phyloP scores from a whole-genome alignment of 2,329 filamentous ascomycete species.

The Pleoardoris graminearum region DNA sequence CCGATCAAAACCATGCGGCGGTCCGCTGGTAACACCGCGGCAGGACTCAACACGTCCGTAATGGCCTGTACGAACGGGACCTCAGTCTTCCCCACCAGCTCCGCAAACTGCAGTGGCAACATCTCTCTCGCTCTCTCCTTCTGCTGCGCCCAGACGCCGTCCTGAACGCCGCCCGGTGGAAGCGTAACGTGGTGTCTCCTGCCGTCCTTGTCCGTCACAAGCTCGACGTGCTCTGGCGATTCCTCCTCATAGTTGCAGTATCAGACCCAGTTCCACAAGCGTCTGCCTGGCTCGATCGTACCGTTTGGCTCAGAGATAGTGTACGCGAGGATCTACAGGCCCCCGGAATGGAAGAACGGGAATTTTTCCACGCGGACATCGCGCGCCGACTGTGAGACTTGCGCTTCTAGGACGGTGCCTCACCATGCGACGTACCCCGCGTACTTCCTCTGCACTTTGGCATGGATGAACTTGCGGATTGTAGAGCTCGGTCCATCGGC shows the following conservation, averaged over 20 bases:
- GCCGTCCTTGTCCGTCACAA: slow-evolving; percentile 3
- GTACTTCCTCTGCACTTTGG: slow-evolving; percentile 24
- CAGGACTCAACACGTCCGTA: slow-evolving; percentile 34
- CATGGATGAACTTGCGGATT: slow-evolving; percentile 20
- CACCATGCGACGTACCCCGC: slow-evolving; percentile 35
- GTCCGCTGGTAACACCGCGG: slow-evolving; percentile 41
- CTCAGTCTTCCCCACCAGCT: slow-evolving; percentile 3
- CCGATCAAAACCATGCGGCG: slow-evolving; percentile 53
- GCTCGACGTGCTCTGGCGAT: not conserved
- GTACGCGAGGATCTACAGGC: slow-evolving; percentile 22
- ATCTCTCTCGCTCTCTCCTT: not conserved
- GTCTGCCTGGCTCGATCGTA: not conserved
- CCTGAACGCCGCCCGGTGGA: not conserved
- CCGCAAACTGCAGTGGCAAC: slow-evolving; percentile 3
- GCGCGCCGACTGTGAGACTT: slow-evolving; percentile 16
- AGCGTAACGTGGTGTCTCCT: slow-evolving; percentile 2
- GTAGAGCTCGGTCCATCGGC: slow-evolving; percentile 32
- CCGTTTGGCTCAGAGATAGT: slow-evolving; percentile 1
- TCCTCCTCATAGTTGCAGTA: slow-evolving; percentile 4
- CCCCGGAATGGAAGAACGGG: slow-evolving; percentile 23
- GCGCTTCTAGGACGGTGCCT: slow-evolving; percentile 28
- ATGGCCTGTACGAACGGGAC: slow-evolving; percentile 8
- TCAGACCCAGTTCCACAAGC: slow-evolving; percentile 7
- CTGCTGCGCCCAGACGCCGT: not conserved
- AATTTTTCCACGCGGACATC: slow-evolving; percentile 23